Base-by-base conservation (phyloP, 2,329 filamentous ascomycete genomes). In the Trichoderma lentiforme region DNA sequence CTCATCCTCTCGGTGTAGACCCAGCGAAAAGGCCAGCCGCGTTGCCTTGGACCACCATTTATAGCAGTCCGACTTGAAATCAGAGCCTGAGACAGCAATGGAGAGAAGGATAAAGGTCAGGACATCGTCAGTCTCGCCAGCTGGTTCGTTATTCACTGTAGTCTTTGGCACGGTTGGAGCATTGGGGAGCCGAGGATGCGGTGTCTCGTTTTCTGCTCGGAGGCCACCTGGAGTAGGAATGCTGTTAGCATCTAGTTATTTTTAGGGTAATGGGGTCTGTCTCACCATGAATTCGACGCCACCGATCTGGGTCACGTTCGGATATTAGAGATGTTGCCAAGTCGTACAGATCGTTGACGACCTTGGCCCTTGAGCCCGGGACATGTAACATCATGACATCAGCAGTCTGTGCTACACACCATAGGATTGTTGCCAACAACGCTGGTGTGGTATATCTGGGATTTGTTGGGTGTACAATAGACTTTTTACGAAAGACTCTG, bases 61-160 rank as follows among this genome's bases (percentile, higher is more conserved):
- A 67, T 84, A 78, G 72, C 81, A 83, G 72, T 86, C 85, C 4
- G 82, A 81, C 74, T 86, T 86, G 79, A 84, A 85, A 64, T 86
- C 83, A 12, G 84, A 81, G 0, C 83, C 84, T 0, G 84, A 86
- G 4, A 85, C 81, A 0, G 83, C 83, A 34, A 86, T 83, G 14
- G 82, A 81, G 6, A 86, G 77, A 1, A 86, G 80, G 6, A 83
- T 79, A 26, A 84, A 83, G 0, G 83, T 83, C n/a, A 86, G 75
- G 24, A 86, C 83, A 70, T 83, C 83, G 71, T 85, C 84, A 6
- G 83, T 75, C 3, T 76, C 74, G 3, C 79, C 79, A 8, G 75
- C 79, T 0, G 81, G 80, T 67, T 82, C 80, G 70, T 81, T 82
- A 43, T 77, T 79, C 7, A 76, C 76, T 0, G 80, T 81, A 3